Base-by-base conservation (phyloP, 2,329 filamentous ascomycete genomes). In the Alternaria burnsii region DNA sequence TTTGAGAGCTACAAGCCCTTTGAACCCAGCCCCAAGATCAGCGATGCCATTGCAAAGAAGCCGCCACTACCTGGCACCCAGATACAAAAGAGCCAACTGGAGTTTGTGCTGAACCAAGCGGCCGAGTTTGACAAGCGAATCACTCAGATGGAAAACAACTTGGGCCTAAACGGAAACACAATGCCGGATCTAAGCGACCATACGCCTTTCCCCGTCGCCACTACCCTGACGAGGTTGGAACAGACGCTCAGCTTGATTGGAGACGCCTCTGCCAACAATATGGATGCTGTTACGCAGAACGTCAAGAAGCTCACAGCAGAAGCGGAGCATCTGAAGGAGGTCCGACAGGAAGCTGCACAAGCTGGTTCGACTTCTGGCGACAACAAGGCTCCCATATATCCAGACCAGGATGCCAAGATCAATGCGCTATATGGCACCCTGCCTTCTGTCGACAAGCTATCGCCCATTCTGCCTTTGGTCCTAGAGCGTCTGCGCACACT, bases 351-450 rank as follows among this genome's bases (percentile, higher is more conserved):
- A 46, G 70, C 69, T 38, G 67, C 67, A 47, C 67, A 68, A 26
- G 55, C 62, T 44, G 54, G 57, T 11, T 43, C 53, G 5, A 52
- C 44, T 11, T 43, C 30, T 20, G 54, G 59, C 14, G 70, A 71
- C 11, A 52, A n/a, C 46, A 69, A 67, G 26, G 50, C 56, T 1
- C 46, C 68, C 44, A 55, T 75, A 55, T 84, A 89, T 58, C 83
- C 85, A 9, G 93, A 97, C 70, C 91, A 96, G 70, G 86, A 89
- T 41, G 86, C 91, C 54, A 97, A 97, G 77, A 91, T 99, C 76
- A 95, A 97, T 67, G 92, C 94, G 1, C 86, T 99, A 5, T 97
- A 97, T 78, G 91, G 91, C 1, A 92, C 93, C 3, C 82, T 99
- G 16, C 90, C 93, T 1, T 95, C 92, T 0, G 95, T 99, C 59